Conservation (phyloP, 345 rosid species). For the Acer saccharum region DNA sequence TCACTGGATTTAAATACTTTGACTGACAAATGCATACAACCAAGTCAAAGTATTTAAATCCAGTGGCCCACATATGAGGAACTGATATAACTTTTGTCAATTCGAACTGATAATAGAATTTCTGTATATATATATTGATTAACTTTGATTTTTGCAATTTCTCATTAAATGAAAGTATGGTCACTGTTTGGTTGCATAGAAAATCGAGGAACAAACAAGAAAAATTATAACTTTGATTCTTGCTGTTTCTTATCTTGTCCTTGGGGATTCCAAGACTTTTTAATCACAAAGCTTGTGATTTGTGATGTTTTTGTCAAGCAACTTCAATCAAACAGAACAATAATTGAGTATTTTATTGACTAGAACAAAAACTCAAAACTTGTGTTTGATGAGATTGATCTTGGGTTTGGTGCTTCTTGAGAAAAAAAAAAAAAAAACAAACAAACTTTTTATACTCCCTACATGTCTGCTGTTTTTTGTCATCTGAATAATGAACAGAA, state of each 20-base stretch:
- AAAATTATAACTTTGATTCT: background rate
- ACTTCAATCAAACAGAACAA: constrained; percentile 20
- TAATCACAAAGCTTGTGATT: background rate
- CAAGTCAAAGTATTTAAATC: no score
- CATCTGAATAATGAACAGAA: constrained; percentile 39
- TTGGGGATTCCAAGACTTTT: background rate
- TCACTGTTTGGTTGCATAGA: constrained; percentile 6
- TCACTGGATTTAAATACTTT: no score
- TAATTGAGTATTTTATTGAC: background rate
- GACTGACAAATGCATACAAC: no score
- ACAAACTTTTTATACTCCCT: constrained; percentile 9
- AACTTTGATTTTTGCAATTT: background rate
- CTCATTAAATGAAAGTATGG: background rate
- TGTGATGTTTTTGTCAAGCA: background rate
- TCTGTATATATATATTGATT: no score
- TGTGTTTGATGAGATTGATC: constrained; percentile 12
- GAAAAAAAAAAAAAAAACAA: background rate
- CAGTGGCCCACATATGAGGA: no score
- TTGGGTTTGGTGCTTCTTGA: background rate
- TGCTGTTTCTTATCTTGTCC: background rate
- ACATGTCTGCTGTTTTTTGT: constrained; percentile 16
- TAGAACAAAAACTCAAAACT: background rate
- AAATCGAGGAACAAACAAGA: background rate
- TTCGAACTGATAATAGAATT: no score
- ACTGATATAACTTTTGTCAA: no score